Base-by-base conservation (phyloP, 495 filamentous ascomycete species). In the Penicillium cataractarum region DNA sequence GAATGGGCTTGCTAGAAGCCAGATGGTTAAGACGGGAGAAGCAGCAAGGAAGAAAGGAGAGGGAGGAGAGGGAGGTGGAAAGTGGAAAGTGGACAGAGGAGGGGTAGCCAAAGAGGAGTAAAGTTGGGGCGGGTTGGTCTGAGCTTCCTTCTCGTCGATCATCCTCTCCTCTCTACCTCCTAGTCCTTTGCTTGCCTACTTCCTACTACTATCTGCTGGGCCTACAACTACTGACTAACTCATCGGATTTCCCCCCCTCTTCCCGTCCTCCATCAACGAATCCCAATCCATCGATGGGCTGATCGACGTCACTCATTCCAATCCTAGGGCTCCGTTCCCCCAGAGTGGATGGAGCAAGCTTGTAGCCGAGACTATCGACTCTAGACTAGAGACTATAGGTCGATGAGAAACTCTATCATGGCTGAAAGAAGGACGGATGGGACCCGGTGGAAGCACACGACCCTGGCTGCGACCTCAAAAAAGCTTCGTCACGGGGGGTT, bases 281-380 rank as follows among this genome's bases (percentile, higher is more conserved):
- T 46, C 42, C 42, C 13, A 52, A 17, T 40, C 31, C 5, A 52
- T 15, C 15, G 46, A 35, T 21, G 27, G 13, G 51, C 26, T 65
- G 66, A 68, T 68, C 66, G 66, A 68, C 66, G 66, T 68, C 62
- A 68, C 66, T 63, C 33, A 46, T 60, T 64, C 31, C 51, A 17
- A 51, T 27, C 24, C 33, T 53, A 46, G 42, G 21, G 42, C 22
- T 17, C 4, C 29, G 46, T 24, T 24, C 46, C 17, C 46, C 12
- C 12, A 2, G 21, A 24, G 42, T 46, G 24, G 46, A 29, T 29
- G n/a, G 12, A 12, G 24, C 24, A 21, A 50, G 46, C 46, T 22
- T 26, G 46, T 29, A 17, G 46, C 46, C 24, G 46, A 46, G 7
- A 46, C 40, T 60, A 37, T 37, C 33, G 33, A 39, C 29, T 53